Conservation (phyloP, 176 grass and related monocot species). For the Urochloa ruziziensis region DNA sequence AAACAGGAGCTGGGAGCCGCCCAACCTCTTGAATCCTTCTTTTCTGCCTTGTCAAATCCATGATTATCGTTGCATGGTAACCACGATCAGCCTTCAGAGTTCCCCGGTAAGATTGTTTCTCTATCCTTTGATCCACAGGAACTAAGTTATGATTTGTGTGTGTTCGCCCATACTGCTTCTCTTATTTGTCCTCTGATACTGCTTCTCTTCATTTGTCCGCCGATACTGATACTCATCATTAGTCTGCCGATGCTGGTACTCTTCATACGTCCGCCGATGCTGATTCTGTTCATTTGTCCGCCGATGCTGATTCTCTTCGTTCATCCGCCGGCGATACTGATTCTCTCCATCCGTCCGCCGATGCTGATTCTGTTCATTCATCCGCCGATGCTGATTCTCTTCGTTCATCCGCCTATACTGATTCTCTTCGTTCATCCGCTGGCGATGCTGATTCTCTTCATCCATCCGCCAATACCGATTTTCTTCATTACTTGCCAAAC, state of each 20-base stretch:
- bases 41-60: conserved; percentile 42
- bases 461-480: background rate
- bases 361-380: too few relatives aligned
- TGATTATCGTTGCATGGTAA: conserved; percentile 8
- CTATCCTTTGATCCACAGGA: conserved; percentile 1
- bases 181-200: background rate
- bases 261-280: too few relatives aligned
- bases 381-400: background rate
- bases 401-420: too few relatives aligned
- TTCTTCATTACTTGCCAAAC: background rate
- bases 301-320: too few relatives aligned
- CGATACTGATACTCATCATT: too few relatives aligned
- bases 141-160: conserved; percentile 10
- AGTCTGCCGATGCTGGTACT: too few relatives aligned
- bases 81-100: conserved; percentile 9
- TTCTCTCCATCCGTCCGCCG: background rate
- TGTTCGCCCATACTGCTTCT: background rate
- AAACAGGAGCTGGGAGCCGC: background rate
- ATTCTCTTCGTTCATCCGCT: too few relatives aligned
- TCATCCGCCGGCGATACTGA: too few relatives aligned
- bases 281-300: too few relatives aligned
- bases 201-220: too few relatives aligned
- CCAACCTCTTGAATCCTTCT: conserved; percentile 44
- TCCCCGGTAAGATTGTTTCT: conserved; percentile 1
- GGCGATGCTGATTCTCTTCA: background rate